Conservation (phyloP, 495 filamentous ascomycete genomes). For the Cercophora sp. region DNA sequence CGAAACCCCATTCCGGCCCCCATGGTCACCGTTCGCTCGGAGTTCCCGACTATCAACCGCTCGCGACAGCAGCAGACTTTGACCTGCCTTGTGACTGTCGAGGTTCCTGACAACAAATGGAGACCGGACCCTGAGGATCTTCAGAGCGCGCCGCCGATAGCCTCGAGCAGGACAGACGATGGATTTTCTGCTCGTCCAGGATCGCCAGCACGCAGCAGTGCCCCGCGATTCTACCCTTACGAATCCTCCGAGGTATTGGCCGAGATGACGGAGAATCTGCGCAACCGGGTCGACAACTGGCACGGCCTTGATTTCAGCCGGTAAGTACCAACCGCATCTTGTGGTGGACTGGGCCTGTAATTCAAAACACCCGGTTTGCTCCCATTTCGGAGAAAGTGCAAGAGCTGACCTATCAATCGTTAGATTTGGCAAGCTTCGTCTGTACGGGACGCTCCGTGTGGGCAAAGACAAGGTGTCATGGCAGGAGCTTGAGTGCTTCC, state of each 20-base stretch:
- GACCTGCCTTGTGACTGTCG: slow-evolving; percentile 90
- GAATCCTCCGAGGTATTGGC: slow-evolving; percentile 67
- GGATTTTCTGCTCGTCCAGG: slow-evolving; percentile 43
- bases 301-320: slow-evolving; percentile 93
- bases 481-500: slow-evolving; percentile 97
- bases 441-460: slow-evolving; percentile 88
- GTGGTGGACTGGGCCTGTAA: too few relatives aligned
- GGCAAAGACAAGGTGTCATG: slow-evolving; percentile 96
- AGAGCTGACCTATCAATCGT: slow-evolving; percentile 9
- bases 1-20: slow-evolving; percentile 91
- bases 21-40: slow-evolving; percentile 86
- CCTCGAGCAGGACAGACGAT: slow-evolving; percentile 38
- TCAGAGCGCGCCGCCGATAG: slow-evolving; percentile 51
- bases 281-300: slow-evolving; percentile 92
- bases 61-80: slow-evolving; percentile 93
- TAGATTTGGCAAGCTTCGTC: slow-evolving; percentile 88
- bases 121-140: slow-evolving; percentile 80
- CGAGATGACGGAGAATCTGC: slow-evolving; percentile 81
- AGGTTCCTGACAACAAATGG: slow-evolving; percentile 93
- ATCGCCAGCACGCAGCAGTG: slow-evolving; percentile 48
- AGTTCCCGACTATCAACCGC: slow-evolving; percentile 89
- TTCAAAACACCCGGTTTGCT: neutral
- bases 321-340: slow-evolving; percentile 40
- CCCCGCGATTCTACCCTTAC: slow-evolving; percentile 55
- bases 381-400: slow-evolving; percentile 5